Evolutionary conservation across 2,329 filamentous ascomycete species (phyloP), one percentile per base, ranked within the genome.

Genomic region (Amylocarpus encephaloides): DNA sequence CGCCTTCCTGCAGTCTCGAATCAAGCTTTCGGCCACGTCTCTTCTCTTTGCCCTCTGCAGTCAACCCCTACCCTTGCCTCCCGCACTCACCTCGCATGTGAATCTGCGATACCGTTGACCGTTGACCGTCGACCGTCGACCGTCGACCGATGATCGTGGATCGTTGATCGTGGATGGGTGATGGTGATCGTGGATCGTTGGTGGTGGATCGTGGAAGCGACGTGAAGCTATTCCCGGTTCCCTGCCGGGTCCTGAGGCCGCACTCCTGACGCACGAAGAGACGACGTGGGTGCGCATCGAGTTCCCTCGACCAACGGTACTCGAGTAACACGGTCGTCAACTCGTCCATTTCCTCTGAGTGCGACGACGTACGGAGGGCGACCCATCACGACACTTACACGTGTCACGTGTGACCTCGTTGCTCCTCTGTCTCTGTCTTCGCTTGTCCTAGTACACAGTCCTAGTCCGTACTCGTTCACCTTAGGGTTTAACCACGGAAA

Each of bases 71-170:
- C 56, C 59, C 59, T 57, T 60, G 58, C 52, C 50, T 52, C 54
- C 57, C 56, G 55, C 55, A 48, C 48, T 33, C 29, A 39, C 35
- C 35, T 38, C 48, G 43, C 50, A 56, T 54, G n/a, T n/a, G n/a
- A n/a, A n/a, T n/a, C n/a, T n/a, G 50, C 52, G 46, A 55, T 49
- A 55, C 56, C 58, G 56, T 60, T 60, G 58, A 55, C 56, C 58
- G 56, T 60, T 60, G 58, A 54, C 54, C 45, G 36, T 44, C 43
- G 46, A 42, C 50, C 43, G 3, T 29, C 33, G 13, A 32, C 41
- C 51, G 6, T 18, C 19, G 16, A 16, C 18, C 15, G 18, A 15
- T 39, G 36, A 10, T 16, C 9, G n/a, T 39, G 9, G 36, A 15
- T 10, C 36, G 36, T 13, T 15, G 15, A 39, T n/a, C n/a, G n/a